phyloP scores from a whole-genome alignment of 169 alveolate species.

The Plasmodium gonderi region DNA sequence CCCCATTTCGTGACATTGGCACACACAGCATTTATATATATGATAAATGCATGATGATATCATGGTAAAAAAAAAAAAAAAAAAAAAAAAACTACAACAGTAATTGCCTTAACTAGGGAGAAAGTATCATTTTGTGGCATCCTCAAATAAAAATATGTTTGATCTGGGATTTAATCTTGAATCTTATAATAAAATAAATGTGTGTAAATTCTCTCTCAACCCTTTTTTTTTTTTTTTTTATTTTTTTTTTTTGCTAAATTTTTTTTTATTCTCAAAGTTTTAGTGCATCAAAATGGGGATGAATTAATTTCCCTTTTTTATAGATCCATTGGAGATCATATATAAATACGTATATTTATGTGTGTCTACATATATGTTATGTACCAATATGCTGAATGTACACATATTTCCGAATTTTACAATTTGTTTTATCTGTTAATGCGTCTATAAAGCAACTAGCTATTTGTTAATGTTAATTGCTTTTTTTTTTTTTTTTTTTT shows the following conservation, averaged over 20 bases:
- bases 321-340: not conserved
- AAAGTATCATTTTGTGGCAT: not conserved
- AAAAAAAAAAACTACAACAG: not conserved
- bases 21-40: not conserved
- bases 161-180: not conserved
- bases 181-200: not conserved
- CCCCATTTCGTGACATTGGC: no score
- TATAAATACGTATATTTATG: not conserved
- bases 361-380: not conserved
- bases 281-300: not conserved
- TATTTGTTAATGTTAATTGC: not conserved
- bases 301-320: not conserved
- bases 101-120: not conserved
- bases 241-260: not conserved
- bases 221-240: not conserved
- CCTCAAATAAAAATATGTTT: not conserved
- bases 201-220: not conserved
- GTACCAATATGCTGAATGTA: not conserved
- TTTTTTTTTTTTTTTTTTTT: slow-evolving; percentile 8
- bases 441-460: not conserved
- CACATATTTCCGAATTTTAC: not conserved
- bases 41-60: not conserved
- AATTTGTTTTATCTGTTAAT: slow-evolving; percentile 1
- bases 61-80: not conserved
- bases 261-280: not conserved